Conservation (phyloP, 192 early-diverging fungal genomes). For the Gonapodya prolifera region DNA sequence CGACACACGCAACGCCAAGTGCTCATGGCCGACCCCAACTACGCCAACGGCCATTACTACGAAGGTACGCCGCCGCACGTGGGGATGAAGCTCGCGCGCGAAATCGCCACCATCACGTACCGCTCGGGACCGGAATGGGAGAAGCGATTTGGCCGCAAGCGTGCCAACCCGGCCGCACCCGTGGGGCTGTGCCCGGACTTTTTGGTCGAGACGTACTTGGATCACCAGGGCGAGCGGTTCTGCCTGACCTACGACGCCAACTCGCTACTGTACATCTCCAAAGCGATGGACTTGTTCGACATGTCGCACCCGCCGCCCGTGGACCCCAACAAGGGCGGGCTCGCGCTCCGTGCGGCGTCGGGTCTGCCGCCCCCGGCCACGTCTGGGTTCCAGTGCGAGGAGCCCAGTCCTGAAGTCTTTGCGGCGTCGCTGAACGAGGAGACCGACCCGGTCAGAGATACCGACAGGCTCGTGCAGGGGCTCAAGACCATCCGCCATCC, state of each 20-base stretch:
- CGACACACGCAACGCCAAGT: conserved; percentile 87
- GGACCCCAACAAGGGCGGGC: neutral
- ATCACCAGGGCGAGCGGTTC: conserved; percentile 90
- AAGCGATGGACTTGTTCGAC: conserved; percentile 98
- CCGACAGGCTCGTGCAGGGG: conserved; percentile 55
- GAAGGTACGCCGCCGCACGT: conserved; percentile 72
- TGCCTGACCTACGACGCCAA: conserved; percentile 89
- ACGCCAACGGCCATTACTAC: conserved; percentile 91
- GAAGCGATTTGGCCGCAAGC: conserved; percentile 76
- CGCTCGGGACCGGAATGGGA: conserved; percentile 98
- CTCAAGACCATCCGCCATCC: conserved; percentile 58
- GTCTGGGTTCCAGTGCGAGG: neutral
- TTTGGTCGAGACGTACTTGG: conserved; percentile 88
- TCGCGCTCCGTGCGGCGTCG: neutral
- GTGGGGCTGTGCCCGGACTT: conserved; percentile 86
- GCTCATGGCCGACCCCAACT: conserved; percentile 89
- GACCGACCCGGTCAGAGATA: neutral
- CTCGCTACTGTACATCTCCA: conserved; percentile 83
- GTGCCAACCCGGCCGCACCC: conserved; percentile 54
- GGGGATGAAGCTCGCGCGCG: conserved; percentile 91
- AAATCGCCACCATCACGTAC: conserved; percentile 86
- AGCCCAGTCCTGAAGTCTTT: neutral
- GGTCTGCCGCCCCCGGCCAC: neutral
- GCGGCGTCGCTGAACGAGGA: neutral
- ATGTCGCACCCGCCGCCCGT: conserved; percentile 25